These are phyloP conservation scores for Thinopyrum obtusiflorum DNA, from an alignment of 202 grass and related monocot genomes.

Conservation along the genomic window DNA sequence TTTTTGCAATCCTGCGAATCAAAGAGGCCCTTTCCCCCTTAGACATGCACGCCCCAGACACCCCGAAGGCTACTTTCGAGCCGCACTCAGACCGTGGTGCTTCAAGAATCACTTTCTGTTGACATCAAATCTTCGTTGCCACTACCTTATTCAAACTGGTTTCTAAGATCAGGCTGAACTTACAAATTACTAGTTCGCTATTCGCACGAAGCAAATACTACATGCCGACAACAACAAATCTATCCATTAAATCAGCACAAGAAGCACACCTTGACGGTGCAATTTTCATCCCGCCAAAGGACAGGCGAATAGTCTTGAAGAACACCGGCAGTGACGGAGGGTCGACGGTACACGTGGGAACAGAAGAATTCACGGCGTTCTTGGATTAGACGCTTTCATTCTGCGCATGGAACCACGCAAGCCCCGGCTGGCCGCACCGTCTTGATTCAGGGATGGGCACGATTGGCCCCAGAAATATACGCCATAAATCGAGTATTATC, in stretches of 20 bases:
- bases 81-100: no score
- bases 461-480: constrained; percentile 85
- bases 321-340: neutral
- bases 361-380: neutral
- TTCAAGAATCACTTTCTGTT: neutral
- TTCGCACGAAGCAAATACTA: neutral
- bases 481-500: constrained; percentile 86
- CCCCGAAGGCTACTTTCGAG: no score
- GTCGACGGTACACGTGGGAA: neutral
- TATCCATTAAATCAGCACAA: neutral
- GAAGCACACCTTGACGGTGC: neutral
- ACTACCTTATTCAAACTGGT: neutral
- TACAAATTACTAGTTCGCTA: neutral
- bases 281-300: neutral
- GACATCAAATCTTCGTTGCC: neutral
- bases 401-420: constrained; percentile 74
- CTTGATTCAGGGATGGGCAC: constrained; percentile 44
- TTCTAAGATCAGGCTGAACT: neutral
- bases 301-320: neutral
- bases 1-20: no score
- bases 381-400: constrained; percentile 41
- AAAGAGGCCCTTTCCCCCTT: no score
- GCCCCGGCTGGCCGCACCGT: constrained; percentile 58
- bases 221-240: neutral
- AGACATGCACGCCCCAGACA: no score